Conservation (phyloP, 2,329 filamentous ascomycete genomes). For the Hypoxylon sp. region DNA sequence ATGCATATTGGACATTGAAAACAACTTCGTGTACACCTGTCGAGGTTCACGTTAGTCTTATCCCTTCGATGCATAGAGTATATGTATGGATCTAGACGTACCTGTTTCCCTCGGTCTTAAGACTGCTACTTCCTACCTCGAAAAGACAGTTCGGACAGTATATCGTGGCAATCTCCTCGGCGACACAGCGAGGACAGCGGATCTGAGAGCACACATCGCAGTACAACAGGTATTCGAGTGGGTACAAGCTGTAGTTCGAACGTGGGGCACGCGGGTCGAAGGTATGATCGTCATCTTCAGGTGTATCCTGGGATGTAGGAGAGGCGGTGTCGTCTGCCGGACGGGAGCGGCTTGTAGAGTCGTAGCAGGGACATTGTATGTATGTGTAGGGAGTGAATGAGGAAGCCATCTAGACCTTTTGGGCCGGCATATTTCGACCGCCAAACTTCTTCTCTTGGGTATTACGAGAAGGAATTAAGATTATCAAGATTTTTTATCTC, state of each 20-base stretch:
- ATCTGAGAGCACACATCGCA: slow-evolving; percentile 98
- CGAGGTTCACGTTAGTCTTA: slow-evolving; percentile 9
- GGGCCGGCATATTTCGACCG: slow-evolving; percentile 39
- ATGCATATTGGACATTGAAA: slow-evolving; percentile 94
- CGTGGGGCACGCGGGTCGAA: slow-evolving; percentile 88
- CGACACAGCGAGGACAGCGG: slow-evolving; percentile 88
- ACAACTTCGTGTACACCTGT: slow-evolving; percentile 89
- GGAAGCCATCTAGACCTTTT: slow-evolving; percentile 42
- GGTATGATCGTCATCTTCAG: slow-evolving; percentile 68
- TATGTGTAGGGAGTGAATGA: slow-evolving; percentile 68
- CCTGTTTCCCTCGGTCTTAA: slow-evolving; percentile 94
- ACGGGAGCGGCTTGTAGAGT: slow-evolving; percentile 34
- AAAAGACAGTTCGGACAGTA: slow-evolving; percentile 96
- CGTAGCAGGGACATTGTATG: slow-evolving; percentile 69
- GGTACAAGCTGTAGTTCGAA: slow-evolving; percentile 91
- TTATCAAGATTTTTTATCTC: background rate
- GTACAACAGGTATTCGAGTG: slow-evolving; percentile 91
- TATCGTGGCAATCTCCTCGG: slow-evolving; percentile 93
- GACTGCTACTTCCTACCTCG: slow-evolving; percentile 91
- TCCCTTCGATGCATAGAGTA: background rate
- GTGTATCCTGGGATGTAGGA: slow-evolving; percentile 29
- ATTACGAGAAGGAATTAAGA: background rate
- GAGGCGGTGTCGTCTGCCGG: slow-evolving; percentile 47
- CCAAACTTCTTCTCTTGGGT: slow-evolving; percentile 1
- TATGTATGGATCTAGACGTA: slow-evolving; percentile 52